Base-by-base conservation (phyloP, 2,329 filamentous ascomycete genomes). In the Penicillium sp. region DNA sequence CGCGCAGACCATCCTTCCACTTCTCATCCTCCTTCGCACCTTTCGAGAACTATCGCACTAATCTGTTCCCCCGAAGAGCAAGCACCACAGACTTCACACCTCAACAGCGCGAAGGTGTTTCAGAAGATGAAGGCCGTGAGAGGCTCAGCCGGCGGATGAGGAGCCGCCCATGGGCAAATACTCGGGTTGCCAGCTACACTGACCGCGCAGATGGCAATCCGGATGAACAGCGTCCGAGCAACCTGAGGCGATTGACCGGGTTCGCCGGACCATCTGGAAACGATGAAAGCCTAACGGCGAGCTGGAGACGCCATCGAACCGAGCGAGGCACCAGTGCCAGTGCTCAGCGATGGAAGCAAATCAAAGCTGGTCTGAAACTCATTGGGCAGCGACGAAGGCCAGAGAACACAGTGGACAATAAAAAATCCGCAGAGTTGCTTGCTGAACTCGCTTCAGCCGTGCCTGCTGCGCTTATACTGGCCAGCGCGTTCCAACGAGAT, bases 401-500 rank as follows among this genome's bases (percentile, higher is more conserved):
- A 53, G 91, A 97, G 60, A 83, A 83, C 55, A 89, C 89, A 44
- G 89, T 97, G 60, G 94, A 99, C 73, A 92, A 94, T 70, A 88
- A 90, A 70, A 99, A 97, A 74, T 97, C 93, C 10, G 92, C 94
- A 2, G 94, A 99, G 74, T 81, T 99, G 47, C 93, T 99, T 85
- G 94, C 94, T 1, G 94, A 99, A 75, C 80, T 99, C 38, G 85
- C 94, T 49, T 96, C 94, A 43, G 94, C 92, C 53, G 91, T 93
- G 1, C 94, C 94, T 4, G 94, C 94, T 25, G 94, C 93, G 21
- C 80, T 99, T 58, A 96, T 99, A 75, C 80, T 99, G 52, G 94
- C 94, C 8, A 97, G 93, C 70, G 97, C 97, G 90, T 94, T 97
- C 67, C 94, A 97, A 77, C 85, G 94, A 57, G 94, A 99, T 67